A percentile compares a stretch with the other conserved stretches of the same genome.
phyloP scores from a whole-genome alignment of 2,329 filamentous ascomycete species.

The Epichloe elymi region DNA sequence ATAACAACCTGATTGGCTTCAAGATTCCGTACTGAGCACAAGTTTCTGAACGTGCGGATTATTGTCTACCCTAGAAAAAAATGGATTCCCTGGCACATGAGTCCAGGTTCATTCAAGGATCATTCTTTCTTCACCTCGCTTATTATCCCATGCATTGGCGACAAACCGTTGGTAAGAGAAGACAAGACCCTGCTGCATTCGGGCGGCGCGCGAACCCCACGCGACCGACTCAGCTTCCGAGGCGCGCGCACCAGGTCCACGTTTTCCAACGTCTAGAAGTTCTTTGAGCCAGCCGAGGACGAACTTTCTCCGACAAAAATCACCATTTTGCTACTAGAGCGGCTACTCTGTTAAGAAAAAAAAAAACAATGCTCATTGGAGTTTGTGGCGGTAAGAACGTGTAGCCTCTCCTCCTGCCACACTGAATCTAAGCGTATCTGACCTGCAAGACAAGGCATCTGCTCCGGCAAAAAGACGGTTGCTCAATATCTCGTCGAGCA shows the following conservation, averaged over 20 bases:
- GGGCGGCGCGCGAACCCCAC: constrained; percentile 5
- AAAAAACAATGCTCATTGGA: constrained; percentile 57
- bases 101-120: too few relatives aligned
- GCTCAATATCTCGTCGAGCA: constrained; percentile 76
- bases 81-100: too few relatives aligned
- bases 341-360: not conserved
- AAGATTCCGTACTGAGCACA: too few relatives aligned
- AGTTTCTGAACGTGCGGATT: too few relatives aligned
- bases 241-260: not conserved
- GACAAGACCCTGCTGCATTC: not conserved
- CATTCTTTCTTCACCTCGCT: too few relatives aligned
- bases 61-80: too few relatives aligned
- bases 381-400: constrained; percentile 52
- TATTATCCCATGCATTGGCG: not conserved
- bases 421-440: constrained; percentile 1
- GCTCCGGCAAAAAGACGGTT: constrained; percentile 82
- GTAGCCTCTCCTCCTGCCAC: not conserved
- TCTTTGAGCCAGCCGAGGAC: not conserved
- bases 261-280: not conserved
- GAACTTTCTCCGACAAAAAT: too few relatives aligned
- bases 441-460: constrained; percentile 56
- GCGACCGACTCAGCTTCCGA: constrained; percentile 3
- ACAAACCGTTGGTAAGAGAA: not conserved
- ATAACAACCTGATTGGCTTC: too few relatives aligned
- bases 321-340: too few relatives aligned